Percentiles rank a stretch among this genome's conserved stretches.
phyloP scores from a whole-genome alignment of 2,329 filamentous ascomycete species.

The Paracoccidioides brasiliensis region DNA sequence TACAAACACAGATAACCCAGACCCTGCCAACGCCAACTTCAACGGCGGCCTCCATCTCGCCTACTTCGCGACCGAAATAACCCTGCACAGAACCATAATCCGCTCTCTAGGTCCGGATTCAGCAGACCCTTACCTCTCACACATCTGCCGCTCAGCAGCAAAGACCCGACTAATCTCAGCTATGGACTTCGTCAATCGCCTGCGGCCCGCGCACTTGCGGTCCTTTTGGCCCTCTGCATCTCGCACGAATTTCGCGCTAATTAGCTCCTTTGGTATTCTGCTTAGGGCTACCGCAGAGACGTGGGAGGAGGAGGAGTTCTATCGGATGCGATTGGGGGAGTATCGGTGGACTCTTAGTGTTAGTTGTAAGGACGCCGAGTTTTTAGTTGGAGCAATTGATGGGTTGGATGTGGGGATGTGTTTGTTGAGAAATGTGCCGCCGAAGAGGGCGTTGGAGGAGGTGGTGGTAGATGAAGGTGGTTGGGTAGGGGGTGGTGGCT shows the following conservation, averaged over 20 bases:
- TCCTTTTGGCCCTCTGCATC: slow-evolving; percentile 59
- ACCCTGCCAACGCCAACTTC: slow-evolving; percentile 19
- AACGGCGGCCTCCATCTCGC: slow-evolving; percentile 71
- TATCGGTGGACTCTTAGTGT: slow-evolving; percentile 92
- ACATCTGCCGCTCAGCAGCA: slow-evolving; percentile 85
- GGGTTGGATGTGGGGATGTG: slow-evolving; percentile 62
- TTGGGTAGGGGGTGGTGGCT: neutral
- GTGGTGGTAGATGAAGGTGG: slow-evolving; percentile 19
- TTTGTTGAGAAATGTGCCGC: slow-evolving; percentile 54
- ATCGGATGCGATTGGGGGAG: slow-evolving; percentile 69
- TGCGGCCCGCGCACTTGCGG: slow-evolving; percentile 73
- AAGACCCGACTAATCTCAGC: slow-evolving; percentile 89
- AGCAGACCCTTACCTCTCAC: slow-evolving; percentile 66
- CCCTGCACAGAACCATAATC: slow-evolving; percentile 80
- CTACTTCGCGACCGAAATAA: slow-evolving; percentile 91
- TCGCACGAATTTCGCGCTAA: slow-evolving; percentile 70
- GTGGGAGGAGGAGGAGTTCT: slow-evolving; percentile 84
- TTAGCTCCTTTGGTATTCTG: slow-evolving; percentile 83
- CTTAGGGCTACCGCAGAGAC: slow-evolving; percentile 82
- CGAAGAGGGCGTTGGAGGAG: slow-evolving; percentile 50
- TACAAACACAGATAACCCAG: slow-evolving; percentile 17
- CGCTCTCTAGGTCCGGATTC: slow-evolving; percentile 52
- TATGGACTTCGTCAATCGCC: slow-evolving; percentile 93
- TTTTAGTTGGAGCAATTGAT: slow-evolving; percentile 53
- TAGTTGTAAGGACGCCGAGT: slow-evolving; percentile 55